Evolutionary conservation across 108 stramenopile genomes (phyloP), one percentile per base, ranked within the genome.

Genomic region (Schizochytrium sp.): DNA sequence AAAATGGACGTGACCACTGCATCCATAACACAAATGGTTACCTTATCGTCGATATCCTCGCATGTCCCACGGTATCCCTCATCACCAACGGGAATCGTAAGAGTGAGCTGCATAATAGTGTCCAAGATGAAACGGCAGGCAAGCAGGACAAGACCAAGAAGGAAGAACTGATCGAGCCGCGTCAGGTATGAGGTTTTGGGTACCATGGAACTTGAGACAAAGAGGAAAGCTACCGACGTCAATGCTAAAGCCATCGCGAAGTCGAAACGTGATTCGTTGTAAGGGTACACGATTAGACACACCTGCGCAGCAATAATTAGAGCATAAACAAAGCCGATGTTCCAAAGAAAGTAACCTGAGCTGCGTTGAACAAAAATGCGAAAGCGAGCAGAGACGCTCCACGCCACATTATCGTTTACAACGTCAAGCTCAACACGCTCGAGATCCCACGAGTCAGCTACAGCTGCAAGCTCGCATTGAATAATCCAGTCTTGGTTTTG

Each of bases 131-230:
- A 69, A 7, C 64, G 64, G 5, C 40, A 44, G 42, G 64, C 64
- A 69, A 69, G 64, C 3, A 69, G 44, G 64, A 69, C 64, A 7
- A 69, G 64, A 3, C 64, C 64, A 69, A 69, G 64, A 69, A 69
- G 64, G 44, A 69, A 69, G 64, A 28, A 69, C 64, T 69, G 64
- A 44, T 69, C 64, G 64, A 69, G 64, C 1, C 64, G 64, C 19
- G 64, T 69, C 12, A 69, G 28, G 28, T 69, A 69, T 7, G 64
- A 69, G 64, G 64, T 69, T 44, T 69, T 69, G 64, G 64, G 64
- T 44, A 69, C 64, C 64, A 69, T 69, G 64, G 64, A 12, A 44
- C 64, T 69, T 44, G 64, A 69, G 12, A 69, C 64, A 69, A 69
- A 69, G 2, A 69, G 64, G 0, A 69, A 69, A 1, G 64, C 64